Conservation (phyloP, 2,329 filamentous ascomycete genomes). For the Calonectria multiphialidica region DNA sequence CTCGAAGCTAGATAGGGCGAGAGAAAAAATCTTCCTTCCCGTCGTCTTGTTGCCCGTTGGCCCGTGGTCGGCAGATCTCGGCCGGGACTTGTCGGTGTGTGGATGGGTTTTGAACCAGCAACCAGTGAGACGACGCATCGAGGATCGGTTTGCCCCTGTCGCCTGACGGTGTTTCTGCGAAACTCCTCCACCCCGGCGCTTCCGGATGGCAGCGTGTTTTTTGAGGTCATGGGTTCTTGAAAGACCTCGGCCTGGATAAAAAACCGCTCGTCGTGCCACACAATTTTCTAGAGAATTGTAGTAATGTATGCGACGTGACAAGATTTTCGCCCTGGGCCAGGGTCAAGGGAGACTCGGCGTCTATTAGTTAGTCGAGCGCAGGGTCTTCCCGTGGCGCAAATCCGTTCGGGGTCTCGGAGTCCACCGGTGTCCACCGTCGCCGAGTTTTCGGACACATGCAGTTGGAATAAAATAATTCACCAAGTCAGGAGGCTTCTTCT, state of each 20-base stretch:
- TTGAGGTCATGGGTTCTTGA: slow-evolving; percentile 10
- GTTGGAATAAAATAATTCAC: not conserved
- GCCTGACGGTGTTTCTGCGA: slow-evolving; percentile 24
- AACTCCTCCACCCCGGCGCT: slow-evolving; percentile 21
- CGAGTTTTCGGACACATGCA: not conserved
- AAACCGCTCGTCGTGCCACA: slow-evolving; percentile 5
- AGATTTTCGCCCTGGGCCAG: not conserved
- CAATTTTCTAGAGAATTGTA: not conserved
- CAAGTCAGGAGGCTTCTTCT: not conserved
- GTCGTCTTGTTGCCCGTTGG: slow-evolving; percentile 26
- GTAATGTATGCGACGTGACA: slow-evolving; percentile 16
- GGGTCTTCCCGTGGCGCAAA: not conserved
- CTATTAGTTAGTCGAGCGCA: not conserved
- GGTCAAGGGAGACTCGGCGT: not conserved
- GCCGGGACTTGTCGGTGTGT: slow-evolving; percentile 37
- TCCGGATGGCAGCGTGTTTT: slow-evolving; percentile 22
- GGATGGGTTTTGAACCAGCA: slow-evolving; percentile 16
- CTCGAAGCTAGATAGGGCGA: not conserved
- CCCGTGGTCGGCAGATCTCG: slow-evolving; percentile 39
- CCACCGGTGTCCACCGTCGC: not conserved
- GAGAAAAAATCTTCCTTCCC: slow-evolving; percentile 6
- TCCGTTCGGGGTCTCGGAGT: not conserved
- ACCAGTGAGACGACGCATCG: slow-evolving; percentile 32
- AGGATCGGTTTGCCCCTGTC: slow-evolving; percentile 29
- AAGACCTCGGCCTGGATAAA: slow-evolving; percentile 13